Percentiles rank a stretch among this genome's conserved stretches.
Evolutionary conservation across 2,329 filamentous ascomycete genomes (phyloP).

Genomic region (Metarhizium robertsii): DNA sequence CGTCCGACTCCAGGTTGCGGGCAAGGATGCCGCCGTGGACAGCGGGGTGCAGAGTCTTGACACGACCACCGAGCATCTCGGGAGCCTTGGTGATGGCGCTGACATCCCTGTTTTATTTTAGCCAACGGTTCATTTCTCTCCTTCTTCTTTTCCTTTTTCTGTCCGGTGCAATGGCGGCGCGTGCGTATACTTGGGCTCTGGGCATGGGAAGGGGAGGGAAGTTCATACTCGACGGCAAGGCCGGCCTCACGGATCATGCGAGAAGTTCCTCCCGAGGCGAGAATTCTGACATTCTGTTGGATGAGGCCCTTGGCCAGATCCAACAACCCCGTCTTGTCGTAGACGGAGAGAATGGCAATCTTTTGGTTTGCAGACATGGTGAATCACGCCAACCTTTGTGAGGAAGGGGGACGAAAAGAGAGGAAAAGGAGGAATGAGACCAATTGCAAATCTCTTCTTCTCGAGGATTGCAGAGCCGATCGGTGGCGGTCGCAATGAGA

Average conservation of each 20-base stretch:
- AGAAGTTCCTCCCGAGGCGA: slow-evolving; percentile 91
- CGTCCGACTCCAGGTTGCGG: slow-evolving; percentile 86
- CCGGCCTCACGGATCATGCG: slow-evolving; percentile 95
- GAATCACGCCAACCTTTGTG: slow-evolving; percentile 4
- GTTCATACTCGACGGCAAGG: slow-evolving; percentile 79
- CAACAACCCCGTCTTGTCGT: slow-evolving; percentile 93
- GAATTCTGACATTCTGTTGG: slow-evolving; percentile 81
- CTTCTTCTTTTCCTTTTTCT: no score
- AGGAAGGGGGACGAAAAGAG: not conserved
- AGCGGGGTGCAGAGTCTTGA: slow-evolving; percentile 93
- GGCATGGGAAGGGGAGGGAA: not conserved
- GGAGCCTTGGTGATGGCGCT: slow-evolving; percentile 94
- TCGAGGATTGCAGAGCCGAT: not conserved
- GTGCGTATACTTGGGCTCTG: not conserved
- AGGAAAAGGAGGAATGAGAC: not conserved
- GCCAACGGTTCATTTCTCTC: not conserved
- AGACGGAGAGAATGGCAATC: slow-evolving; percentile 91
- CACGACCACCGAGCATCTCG: slow-evolving; percentile 81
- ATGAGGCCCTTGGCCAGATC: slow-evolving; percentile 87
- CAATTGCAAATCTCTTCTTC: slow-evolving; percentile 1
- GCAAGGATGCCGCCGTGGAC: slow-evolving; percentile 88
- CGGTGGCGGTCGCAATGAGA: not conserved
- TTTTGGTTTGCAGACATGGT: slow-evolving; percentile 37
- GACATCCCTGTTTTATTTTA: slow-evolving; percentile 60
- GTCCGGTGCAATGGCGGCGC: no score